Percentiles rank a stretch among this genome's conserved stretches.
These are phyloP conservation scores for Picea sitchensis DNA, from an alignment of 75 land plant genomes.

Conservation along the genomic window DNA sequence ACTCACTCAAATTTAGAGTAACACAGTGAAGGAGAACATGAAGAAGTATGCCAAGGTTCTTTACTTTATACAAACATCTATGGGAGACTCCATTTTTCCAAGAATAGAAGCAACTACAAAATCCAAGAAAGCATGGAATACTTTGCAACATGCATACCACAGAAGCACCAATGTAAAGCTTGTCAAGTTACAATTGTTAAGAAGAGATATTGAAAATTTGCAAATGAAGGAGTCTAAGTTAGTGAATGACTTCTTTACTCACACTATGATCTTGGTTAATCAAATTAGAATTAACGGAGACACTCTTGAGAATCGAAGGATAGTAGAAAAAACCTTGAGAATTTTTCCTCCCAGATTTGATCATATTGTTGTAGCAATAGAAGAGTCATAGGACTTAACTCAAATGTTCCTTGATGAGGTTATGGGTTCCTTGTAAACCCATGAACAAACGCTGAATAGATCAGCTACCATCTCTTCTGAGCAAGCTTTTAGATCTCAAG, in stretches of 20 bases:
- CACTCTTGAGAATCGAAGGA: neutral
- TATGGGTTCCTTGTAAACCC: slow-evolving; percentile 10
- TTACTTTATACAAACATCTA: neutral
- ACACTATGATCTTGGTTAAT: neutral
- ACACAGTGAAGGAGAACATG: neutral
- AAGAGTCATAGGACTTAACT: slow-evolving; percentile 6
- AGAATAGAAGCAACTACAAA: neutral
- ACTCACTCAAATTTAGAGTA: too few species aligned
- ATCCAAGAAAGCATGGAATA: neutral
- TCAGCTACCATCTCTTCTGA: neutral
- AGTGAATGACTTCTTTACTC: neutral
- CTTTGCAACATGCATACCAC: neutral
- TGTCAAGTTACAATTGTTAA: too few species aligned
- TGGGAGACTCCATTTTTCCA: neutral
- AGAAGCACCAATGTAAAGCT: neutral
- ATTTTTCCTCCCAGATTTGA: neutral
- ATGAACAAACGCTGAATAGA: slow-evolving; percentile 16
- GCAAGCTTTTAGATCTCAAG: neutral
- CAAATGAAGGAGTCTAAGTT: too few species aligned
- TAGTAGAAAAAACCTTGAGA: neutral
- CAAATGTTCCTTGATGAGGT: too few species aligned
- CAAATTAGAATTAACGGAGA: neutral
- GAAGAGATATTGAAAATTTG: neutral
- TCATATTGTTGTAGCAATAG: neutral
- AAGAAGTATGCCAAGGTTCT: neutral